phyloP scores from a whole-genome alignment of 169 alveolate genomes.

The Amoebophrya sp. region DNA sequence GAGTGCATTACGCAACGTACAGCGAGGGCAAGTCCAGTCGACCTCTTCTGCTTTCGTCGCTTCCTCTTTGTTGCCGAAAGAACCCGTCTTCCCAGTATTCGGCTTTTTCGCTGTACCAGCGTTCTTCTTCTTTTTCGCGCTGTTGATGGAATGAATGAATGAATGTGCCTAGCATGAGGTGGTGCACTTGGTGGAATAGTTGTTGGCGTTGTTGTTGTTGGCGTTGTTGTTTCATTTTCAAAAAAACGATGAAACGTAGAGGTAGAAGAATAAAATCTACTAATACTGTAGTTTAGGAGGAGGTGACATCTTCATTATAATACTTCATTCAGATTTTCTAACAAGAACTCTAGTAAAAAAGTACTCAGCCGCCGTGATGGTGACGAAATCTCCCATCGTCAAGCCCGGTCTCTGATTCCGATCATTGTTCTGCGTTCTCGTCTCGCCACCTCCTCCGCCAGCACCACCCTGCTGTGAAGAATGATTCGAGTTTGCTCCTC shows the following conservation, averaged over 20 bases:
- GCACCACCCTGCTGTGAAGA: not conserved
- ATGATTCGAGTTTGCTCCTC: too few relatives aligned
- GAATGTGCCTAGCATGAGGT: too few relatives aligned
- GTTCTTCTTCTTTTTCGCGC: not conserved
- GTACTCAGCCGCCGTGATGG: not conserved
- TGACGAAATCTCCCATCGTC: not conserved
- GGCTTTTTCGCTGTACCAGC: not conserved
- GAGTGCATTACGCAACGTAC: not conserved
- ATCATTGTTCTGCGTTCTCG: not conserved
- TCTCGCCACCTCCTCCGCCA: not conserved
- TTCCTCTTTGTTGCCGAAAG: too few relatives aligned
- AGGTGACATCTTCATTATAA: not conserved
- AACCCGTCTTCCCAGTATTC: not conserved
- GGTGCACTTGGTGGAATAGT: too few relatives aligned
- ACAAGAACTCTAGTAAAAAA: not conserved
- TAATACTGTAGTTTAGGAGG: not conserved
- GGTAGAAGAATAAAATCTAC: not conserved
- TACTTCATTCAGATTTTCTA: not conserved
- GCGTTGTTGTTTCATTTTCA: not conserved
- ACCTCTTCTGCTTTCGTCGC: too few relatives aligned
- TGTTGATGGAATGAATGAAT: not conserved
- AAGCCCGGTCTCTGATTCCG: not conserved
- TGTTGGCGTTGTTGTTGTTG: too few relatives aligned
- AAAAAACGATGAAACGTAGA: not conserved
- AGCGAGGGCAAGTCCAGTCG: too few relatives aligned